Base-by-base conservation (phyloP, 768 basidiomycete species). In the Gelatoporia subvermispora region DNA sequence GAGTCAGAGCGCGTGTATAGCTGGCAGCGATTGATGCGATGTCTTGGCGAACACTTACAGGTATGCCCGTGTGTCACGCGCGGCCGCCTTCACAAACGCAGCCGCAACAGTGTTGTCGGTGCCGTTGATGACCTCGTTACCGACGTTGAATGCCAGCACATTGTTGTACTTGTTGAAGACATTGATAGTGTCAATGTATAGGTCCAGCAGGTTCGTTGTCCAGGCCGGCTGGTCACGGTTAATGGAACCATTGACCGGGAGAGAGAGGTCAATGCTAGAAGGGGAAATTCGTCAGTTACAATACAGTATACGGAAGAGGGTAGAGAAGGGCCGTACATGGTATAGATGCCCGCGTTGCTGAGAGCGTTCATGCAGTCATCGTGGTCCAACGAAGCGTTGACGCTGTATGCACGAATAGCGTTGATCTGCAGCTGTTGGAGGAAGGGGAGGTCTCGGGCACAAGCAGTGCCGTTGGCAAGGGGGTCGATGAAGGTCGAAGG, bases 1-100 rank as follows among this genome's bases (percentile, higher is more conserved):
- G 41, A 35, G 22, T 17, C 47, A 37, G 43, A 28, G 31, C 23
- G 34, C 41, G 46, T 25, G 43, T 41, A 42, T 48, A 3, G 24
- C 35, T n/a, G 17, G n/a, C n/a, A 24, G 31, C 31, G 34, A 38
- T n/a, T n/a, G 11, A 42, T 17, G 43, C 28, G 18, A 36, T n/a
- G n/a, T n/a, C n/a, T n/a, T n/a, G n/a, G n/a, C n/a, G 28, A 23
- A n/a, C 16, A 70, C 83, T 60, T 53, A 86, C 81, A 96, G 73
- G 65, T 93, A 95, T 7, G 92, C 79, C 63, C 83, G 93, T 55
- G 81, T 70, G 63, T 96, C 93, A 35, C 93, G 82, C 22, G 91
- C 90, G 20, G 93, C 93, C 35, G 92, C 92, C 65, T 93, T 94
- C 61, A 96, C 78, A 64, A 79, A 96, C 4, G 91, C 77, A 15